Percentiles rank a stretch among this genome's conserved stretches.
Conservation (phyloP, 768 basidiomycete species). For the Coprinopsis strossmayeri region DNA sequence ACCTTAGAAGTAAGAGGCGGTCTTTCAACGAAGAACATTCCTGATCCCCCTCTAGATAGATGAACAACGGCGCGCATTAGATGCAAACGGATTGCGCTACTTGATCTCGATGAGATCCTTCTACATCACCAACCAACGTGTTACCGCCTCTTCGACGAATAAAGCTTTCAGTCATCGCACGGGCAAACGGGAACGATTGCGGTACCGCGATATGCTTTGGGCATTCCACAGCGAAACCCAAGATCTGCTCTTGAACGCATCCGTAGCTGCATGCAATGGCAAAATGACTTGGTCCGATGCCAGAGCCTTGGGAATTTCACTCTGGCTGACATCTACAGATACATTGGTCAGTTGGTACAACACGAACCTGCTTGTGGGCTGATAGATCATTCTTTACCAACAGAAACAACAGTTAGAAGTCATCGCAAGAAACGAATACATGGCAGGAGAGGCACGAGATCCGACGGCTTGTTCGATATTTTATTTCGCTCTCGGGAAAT, state of each 20-base stretch:
- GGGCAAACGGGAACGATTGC: constrained; percentile 67
- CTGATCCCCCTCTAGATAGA: constrained; percentile 53
- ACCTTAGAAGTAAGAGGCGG: constrained; percentile 66
- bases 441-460: constrained; percentile 81
- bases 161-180: constrained; percentile 36
- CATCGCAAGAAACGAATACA: constrained; percentile 90
- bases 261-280: constrained; percentile 64
- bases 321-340: constrained; percentile 83
- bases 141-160: constrained; percentile 26
- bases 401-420: constrained; percentile 80
- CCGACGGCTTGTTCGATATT: constrained; percentile 85
- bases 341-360: constrained; percentile 64
- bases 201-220: constrained; percentile 95
- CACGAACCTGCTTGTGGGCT: too few species aligned
- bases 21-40: background rate
- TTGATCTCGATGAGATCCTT: constrained; percentile 90
- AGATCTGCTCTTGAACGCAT: constrained; percentile 69
- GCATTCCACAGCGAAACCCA: constrained; percentile 95
- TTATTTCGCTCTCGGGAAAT: constrained; percentile 93
- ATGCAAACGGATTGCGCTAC: constrained; percentile 89
- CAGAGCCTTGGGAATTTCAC: constrained; percentile 73
- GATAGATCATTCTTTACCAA: background rate
- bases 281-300: constrained; percentile 93
- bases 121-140: constrained; percentile 73
- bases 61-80: constrained; percentile 84